A percentile compares a stretch with the other conserved stretches of the same genome.
Conservation (phyloP, 345 rosid species). For the Murraya koenigii region DNA sequence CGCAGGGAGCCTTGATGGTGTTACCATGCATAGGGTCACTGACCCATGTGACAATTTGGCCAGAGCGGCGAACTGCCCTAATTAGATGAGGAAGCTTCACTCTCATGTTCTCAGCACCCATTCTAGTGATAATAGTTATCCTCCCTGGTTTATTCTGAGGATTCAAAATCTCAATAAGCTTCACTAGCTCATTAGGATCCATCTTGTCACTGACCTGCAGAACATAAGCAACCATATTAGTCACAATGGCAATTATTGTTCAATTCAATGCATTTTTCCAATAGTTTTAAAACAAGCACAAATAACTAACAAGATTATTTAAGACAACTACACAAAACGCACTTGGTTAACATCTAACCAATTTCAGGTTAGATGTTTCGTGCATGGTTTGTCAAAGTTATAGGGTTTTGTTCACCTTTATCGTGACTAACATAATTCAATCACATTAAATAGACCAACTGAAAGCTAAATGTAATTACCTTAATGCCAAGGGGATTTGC, state of each 20-base stretch:
- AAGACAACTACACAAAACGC: neutral
- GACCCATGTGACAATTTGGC: conserved; percentile 91
- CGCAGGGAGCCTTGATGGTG: conserved; percentile 96
- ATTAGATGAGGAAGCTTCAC: conserved; percentile 90
- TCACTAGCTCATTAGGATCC: conserved; percentile 84
- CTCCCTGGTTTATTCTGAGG: conserved; percentile 87
- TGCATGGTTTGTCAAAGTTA: neutral
- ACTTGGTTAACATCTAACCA: neutral
- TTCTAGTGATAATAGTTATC: conserved; percentile 78
- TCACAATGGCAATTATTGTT: neutral
- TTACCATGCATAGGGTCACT: conserved; percentile 98
- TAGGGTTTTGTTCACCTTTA: neutral
- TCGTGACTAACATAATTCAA: neutral
- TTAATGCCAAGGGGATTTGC: conserved; percentile 79
- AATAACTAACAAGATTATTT: neutral
- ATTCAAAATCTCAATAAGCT: conserved; percentile 82
- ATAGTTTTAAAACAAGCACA: neutral
- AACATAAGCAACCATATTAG: conserved; percentile 12
- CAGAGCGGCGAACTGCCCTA: conserved; percentile 72
- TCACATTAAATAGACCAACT: neutral
- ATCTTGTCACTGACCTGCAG: conserved; percentile 88
- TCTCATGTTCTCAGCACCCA: conserved; percentile 98
- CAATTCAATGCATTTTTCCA: neutral
- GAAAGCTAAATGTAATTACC: conserved; percentile 27
- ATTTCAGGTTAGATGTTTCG: neutral